A percentile compares a stretch with the other conserved stretches of the same genome.
phyloP scores from a whole-genome alignment of 495 filamentous ascomycete species.

The Penicillium psychrofluorescens region DNA sequence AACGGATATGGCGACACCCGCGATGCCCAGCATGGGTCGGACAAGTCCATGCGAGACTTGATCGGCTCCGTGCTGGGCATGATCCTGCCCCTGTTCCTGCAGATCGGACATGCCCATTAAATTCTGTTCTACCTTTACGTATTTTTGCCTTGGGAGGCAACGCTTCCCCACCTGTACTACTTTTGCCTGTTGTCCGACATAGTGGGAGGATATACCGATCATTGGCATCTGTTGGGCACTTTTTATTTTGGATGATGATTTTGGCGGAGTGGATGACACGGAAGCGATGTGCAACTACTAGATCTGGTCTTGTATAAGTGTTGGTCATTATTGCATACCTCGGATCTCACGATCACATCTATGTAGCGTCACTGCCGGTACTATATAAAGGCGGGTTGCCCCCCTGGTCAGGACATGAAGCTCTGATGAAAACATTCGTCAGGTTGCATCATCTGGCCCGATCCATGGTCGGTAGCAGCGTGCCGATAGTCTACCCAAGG shows the following conservation, averaged over 20 bases:
- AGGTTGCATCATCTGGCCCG: slow-evolving; percentile 24
- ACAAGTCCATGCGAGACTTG: slow-evolving; percentile 47
- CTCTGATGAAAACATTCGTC: slow-evolving; percentile 31
- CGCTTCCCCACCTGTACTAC: neutral
- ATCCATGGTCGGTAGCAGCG: slow-evolving; percentile 20
- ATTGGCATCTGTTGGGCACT: slow-evolving; percentile 11
- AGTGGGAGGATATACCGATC: slow-evolving; percentile 13
- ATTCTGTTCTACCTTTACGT: neutral
- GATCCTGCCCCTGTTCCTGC: slow-evolving; percentile 80
- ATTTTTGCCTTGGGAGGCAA: neutral
- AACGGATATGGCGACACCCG: slow-evolving; percentile 63
- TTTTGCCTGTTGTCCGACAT: neutral
- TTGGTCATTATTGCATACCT: slow-evolving; percentile 27
- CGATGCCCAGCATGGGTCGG: slow-evolving; percentile 28
- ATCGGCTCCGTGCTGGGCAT: slow-evolving; percentile 79
- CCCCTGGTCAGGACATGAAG: slow-evolving; percentile 1
- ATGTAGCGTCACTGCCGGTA: slow-evolving; percentile 20
- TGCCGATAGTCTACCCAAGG: slow-evolving; percentile 14
- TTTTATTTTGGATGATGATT: neutral
- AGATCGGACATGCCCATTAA: slow-evolving; percentile 84
- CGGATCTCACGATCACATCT: slow-evolving; percentile 21
- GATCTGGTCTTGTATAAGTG: slow-evolving; percentile 5
- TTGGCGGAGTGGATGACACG: neutral
- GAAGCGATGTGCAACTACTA: no score
- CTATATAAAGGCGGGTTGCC: slow-evolving; percentile 14